Conservation (phyloP, 805 yeast genomes). For the Starmera amethionina region DNA sequence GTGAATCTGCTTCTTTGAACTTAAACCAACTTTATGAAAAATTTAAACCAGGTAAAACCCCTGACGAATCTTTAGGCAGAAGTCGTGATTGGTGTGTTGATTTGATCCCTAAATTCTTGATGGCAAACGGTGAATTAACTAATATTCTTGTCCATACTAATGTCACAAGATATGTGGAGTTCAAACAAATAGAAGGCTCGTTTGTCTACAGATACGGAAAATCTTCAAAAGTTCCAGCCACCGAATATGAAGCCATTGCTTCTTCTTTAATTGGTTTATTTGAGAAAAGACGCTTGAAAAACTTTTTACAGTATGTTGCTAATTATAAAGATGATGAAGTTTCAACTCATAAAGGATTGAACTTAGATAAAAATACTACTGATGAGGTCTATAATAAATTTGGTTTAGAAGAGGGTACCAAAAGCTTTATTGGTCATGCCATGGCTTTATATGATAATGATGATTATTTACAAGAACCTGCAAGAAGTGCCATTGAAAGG, state of each 20-base stretch:
- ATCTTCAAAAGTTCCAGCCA: slow-evolving; percentile 92
- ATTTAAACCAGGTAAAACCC: slow-evolving; percentile 68
- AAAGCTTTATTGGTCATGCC: slow-evolving; percentile 96
- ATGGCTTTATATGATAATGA: slow-evolving; percentile 97
- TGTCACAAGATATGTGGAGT: slow-evolving; percentile 91
- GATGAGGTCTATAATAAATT: slow-evolving; percentile 82
- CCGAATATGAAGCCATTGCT: slow-evolving; percentile 80
- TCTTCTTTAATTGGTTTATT: slow-evolving; percentile 93
- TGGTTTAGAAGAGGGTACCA: slow-evolving; percentile 87
- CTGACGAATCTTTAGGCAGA: slow-evolving; percentile 68
- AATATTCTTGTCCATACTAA: slow-evolving; percentile 92
- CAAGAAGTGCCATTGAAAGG: slow-evolving; percentile 85
- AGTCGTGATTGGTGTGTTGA: slow-evolving; percentile 98
- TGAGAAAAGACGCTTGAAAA: slow-evolving; percentile 92
- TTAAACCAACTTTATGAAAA: slow-evolving; percentile 62
- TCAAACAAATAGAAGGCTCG: slow-evolving; percentile 93
- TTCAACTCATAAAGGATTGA: slow-evolving; percentile 76
- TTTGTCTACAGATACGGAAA: slow-evolving; percentile 80
- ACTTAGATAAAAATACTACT: slow-evolving; percentile 84
- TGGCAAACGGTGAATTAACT: slow-evolving; percentile 97
- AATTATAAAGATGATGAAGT: slow-evolving; percentile 69
- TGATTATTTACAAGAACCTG: slow-evolving; percentile 78
- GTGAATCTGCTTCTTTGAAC: slow-evolving; percentile 77
- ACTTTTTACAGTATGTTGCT: slow-evolving; percentile 81
- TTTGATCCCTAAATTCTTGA: slow-evolving; percentile 89